Base-by-base conservation (phyloP, 441 rosid genomes). In the Capsella rubella region DNA sequence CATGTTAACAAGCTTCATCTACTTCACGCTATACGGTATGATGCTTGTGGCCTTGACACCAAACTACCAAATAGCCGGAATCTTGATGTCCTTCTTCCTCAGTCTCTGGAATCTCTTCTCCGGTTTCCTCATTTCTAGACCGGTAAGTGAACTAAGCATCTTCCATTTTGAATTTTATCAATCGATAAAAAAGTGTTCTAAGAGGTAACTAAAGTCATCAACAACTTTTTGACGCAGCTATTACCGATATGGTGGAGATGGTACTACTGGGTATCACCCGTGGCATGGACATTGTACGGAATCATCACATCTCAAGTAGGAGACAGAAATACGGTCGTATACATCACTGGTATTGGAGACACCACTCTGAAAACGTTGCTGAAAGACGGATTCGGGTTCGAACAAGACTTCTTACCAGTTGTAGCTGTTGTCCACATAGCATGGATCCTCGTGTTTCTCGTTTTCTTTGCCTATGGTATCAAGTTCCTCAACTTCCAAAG, bases 241-340 rank as follows among this genome's bases (percentile, higher is more conserved):
- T 85, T 94, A 21, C 99, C 99, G 0, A 59, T 82, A 40, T 94
- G 97, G 96, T 91, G 97, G 97, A 91, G 96, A 64, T 93, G 98
- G 97, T 91, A 91, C 64, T 93, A 93, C 67, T 91, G 96, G 97
- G 84, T 79, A 51, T 81, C 89, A 7, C 97, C 99, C 0, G 88
- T 87, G 72, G 84, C 97, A 3, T 94, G 99, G 97, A 90, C 98
- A 70, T 59, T 92, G 6, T 89, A 94, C 11, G 97, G 99, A 1
- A 81, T 95, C 25, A 83, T 95, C 57, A 80, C 90, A 21, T 85
- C 90, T 78, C 97, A 95, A 80, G 82, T 90, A 15, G 99, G 99
- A 28, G 88, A 90, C 77, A 81, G 14, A 3, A 68, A 75, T 5
- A 10, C 72, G 25, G 15, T 1, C 0, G 58, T 94, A 51, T 75